Base-by-base conservation (phyloP, 73 alveolate species). In the Urostyla sp. region DNA sequence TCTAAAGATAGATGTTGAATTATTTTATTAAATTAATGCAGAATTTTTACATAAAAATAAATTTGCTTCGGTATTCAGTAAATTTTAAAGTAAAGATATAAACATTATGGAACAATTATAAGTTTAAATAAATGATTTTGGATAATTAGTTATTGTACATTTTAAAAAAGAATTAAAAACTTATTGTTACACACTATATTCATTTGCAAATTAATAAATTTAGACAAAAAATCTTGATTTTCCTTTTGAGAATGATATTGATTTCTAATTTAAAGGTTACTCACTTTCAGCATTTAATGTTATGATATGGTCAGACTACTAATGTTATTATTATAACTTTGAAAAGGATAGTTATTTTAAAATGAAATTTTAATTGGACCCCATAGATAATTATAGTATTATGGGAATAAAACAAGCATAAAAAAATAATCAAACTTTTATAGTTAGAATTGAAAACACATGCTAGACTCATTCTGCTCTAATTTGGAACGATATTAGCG, bases 361-460 rank as follows among this genome's bases (percentile, higher is more conserved):
- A 15, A 10, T 40, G 10, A 27, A 40, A 13, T 28, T 55, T n/a
- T 20, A 26, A 7, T 55, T 21, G 15, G 72, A 55, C 10, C 5
- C 5, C 10, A 27, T 7, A 23, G 72, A 55, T 23, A 55, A 55
- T 27, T 7, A 7, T 55, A 6, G 31, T 27, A 55, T 55, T 13
- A 21, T 55, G 31, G 72, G 31, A 26, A 46, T 23, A 21, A 13
- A 21, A 13, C 72, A 13, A 27, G 46, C 24, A 4, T 27, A 13
- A 6, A 6, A 27, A 7, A 55, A 55, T 4, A 55, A 55, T 27
- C 49, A 55, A 55, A 11, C 10, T 10, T 55, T 55, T 23, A 11
- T 55, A 27, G 10, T 55, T 55, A 55, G 72, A 55, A 8, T 55
- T 6, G 72, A 55, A 55, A 55, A 55, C 20, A 13, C 72, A 3